phyloP scores from a whole-genome alignment of 2,329 filamentous ascomycete species.

The Fusarium transvaalense region DNA sequence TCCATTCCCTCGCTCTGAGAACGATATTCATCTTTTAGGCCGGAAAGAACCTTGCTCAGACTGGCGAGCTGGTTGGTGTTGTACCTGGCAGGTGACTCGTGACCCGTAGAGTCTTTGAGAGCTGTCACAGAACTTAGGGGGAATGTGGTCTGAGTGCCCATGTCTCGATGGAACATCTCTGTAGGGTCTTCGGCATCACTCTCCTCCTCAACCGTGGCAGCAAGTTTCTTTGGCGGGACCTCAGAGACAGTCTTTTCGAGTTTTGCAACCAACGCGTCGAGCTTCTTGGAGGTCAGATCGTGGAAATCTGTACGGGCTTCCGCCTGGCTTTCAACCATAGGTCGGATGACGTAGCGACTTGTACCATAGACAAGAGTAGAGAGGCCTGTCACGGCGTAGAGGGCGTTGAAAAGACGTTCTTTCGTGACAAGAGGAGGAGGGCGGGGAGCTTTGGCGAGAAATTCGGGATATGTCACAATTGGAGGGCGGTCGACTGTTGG shows the following conservation, averaged over 20 bases:
- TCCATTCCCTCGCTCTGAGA: slow-evolving; percentile 63
- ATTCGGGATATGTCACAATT: slow-evolving; percentile 78
- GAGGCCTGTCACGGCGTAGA: slow-evolving; percentile 69
- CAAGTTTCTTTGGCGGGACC: slow-evolving; percentile 60
- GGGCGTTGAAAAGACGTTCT: slow-evolving; percentile 67
- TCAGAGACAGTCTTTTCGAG: slow-evolving; percentile 71
- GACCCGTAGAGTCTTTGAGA: slow-evolving; percentile 12
- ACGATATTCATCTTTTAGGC: slow-evolving; percentile 59
- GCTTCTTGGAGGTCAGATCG: slow-evolving; percentile 60
- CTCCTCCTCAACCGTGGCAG: slow-evolving; percentile 49
- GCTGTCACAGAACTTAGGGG: slow-evolving; percentile 41
- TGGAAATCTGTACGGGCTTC: slow-evolving; percentile 67
- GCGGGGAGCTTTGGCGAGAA: slow-evolving; percentile 68
- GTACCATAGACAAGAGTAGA: slow-evolving; percentile 77
- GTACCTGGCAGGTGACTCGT: slow-evolving; percentile 50
- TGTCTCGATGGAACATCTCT: slow-evolving; percentile 84
- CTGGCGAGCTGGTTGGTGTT: slow-evolving; percentile 59
- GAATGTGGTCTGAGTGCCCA: slow-evolving; percentile 79
- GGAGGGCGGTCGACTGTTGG: slow-evolving; percentile 62
- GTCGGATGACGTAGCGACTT: slow-evolving; percentile 75
- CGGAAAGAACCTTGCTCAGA: slow-evolving; percentile 59
- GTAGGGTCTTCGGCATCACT: slow-evolving; percentile 73
- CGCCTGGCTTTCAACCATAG: slow-evolving; percentile 67
- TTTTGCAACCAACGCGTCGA: slow-evolving; percentile 61
- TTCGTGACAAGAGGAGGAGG: slow-evolving; percentile 74